Base-by-base conservation (phyloP, 2,329 filamentous ascomycete species). In the Fusarium mundagurra region DNA sequence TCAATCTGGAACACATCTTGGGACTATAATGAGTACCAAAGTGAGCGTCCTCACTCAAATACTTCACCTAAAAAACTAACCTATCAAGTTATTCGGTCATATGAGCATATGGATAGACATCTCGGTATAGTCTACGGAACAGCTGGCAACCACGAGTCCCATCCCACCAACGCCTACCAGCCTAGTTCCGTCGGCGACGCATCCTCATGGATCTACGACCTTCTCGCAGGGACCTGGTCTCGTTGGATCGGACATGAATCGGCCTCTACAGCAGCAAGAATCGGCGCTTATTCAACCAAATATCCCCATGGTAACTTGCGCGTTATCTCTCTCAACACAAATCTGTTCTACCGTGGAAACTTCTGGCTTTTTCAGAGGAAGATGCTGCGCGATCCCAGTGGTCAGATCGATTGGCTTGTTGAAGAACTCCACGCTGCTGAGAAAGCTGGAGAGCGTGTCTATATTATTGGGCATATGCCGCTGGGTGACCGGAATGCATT, bases 251-350 rank as follows among this genome's bases (percentile, higher is more conserved):
- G 85, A 16, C 64, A 68, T 27, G 64, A 78, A 4, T 79, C 78
- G 0, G 55, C 71, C 2, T 75, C 79, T 8, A 81, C 81, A 7
- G 82, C 84, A 20, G 76, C 79, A 41, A 74, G 82, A 43, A 84
- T 85, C 41, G 88, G 87, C 27, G 85, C 83, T 20, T 90, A 90
- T 78, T 87, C 88, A 8, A 83, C 83, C 14, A 81, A 83, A 55
- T 82, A 86, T 51, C 81, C 84, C 10, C 75, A 79, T 34, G 84
- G 82, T 24, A 87, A 88, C 68, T 81, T 91, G 33, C 85, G 88
- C 31, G 81, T 91, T 74, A 90, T 91, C 76, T 89, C 88, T 8
- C 82, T 91, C 74, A 90, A 89, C 82, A 90, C 88, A 24, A 89
- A 90, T 77, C 80, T 90, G 69, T 90, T 87, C 80, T 91, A 91